These are phyloP conservation scores for Backusella luteola DNA, from an alignment of 192 early-diverging fungal genomes.

Conservation along the genomic window DNA sequence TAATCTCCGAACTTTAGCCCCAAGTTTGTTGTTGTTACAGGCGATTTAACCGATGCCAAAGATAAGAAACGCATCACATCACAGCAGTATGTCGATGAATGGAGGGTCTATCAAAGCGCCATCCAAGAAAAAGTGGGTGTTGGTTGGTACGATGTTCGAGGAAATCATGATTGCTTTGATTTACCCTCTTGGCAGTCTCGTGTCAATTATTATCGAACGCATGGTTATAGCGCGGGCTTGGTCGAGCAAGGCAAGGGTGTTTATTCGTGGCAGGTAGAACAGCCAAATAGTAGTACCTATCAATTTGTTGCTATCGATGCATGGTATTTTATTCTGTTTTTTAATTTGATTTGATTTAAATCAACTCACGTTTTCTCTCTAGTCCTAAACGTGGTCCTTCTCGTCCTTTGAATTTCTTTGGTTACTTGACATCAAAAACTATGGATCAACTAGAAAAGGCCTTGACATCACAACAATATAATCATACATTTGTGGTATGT, in stretches of 20 bases:
- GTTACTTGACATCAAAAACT: conserved; percentile 68
- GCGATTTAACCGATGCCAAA: conserved; percentile 90
- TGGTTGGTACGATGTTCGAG: conserved; percentile 81
- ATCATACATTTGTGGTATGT: conserved; percentile 68
- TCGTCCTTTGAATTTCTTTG: conserved; percentile 90
- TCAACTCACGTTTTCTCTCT: not conserved
- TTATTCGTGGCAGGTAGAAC: conserved; percentile 58
- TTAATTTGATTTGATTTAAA: not conserved
- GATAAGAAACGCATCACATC: conserved; percentile 62
- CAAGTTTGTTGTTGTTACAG: conserved; percentile 76
- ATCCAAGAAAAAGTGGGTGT: conserved; percentile 53
- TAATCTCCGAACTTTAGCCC: conserved; percentile 47
- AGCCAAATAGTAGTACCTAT: conserved; percentile 69
- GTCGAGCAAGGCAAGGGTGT: conserved; percentile 40
- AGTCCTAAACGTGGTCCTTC: conserved; percentile 67
- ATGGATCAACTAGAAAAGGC: conserved; percentile 69
- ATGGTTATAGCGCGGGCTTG: conserved; percentile 42
- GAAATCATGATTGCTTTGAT: conserved; percentile 94
- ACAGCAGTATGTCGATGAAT: conserved; percentile 79
- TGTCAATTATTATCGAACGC: conserved; percentile 61
- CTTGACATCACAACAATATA: conserved; percentile 42
- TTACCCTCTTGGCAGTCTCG: conserved; percentile 57
- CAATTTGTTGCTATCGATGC: conserved; percentile 82
- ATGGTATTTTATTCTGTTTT: conserved; percentile 45
- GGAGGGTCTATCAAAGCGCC: conserved; percentile 67